Percentiles rank a stretch among this genome's conserved stretches.
Conservation (phyloP, 2,329 filamentous ascomycete genomes). For the Conoideocrella luteorostrata region DNA sequence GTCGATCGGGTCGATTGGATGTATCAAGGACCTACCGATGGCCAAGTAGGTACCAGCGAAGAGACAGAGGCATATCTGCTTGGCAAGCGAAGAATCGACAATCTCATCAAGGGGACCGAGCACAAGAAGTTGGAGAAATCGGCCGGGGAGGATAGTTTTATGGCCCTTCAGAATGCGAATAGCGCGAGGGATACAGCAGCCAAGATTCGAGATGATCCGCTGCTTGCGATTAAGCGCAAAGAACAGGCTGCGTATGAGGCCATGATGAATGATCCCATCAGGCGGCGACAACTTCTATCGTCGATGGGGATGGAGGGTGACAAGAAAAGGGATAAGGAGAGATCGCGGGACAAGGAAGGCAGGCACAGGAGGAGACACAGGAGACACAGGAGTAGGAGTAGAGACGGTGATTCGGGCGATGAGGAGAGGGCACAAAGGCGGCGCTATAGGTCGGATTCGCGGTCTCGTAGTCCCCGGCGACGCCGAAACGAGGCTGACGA, state of each 20-base stretch:
- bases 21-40: slow-evolving; percentile 81
- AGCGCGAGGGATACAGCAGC: slow-evolving; percentile 70
- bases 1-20: slow-evolving; percentile 93
- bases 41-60: slow-evolving; percentile 69
- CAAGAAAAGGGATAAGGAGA: slow-evolving; percentile 38
- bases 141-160: slow-evolving; percentile 51
- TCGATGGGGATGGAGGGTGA: slow-evolving; percentile 52
- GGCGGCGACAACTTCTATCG: slow-evolving; percentile 59
- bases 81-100: slow-evolving; percentile 87
- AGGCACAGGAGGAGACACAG: slow-evolving; percentile 15
- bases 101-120: slow-evolving; percentile 70
- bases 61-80: slow-evolving; percentile 92
- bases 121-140: slow-evolving; percentile 75
- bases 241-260: slow-evolving; percentile 76
- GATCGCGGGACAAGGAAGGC: slow-evolving; percentile 21
- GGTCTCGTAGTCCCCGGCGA: slow-evolving; percentile 36
- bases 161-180: slow-evolving; percentile 63
- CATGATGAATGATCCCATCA: slow-evolving; percentile 72
- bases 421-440: slow-evolving; percentile 21
- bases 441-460: slow-evolving; percentile 39
- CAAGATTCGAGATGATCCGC: slow-evolving; percentile 86
- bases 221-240: slow-evolving; percentile 88
- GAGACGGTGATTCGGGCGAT: slow-evolving; percentile 6
- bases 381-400: slow-evolving; percentile 10
- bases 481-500: slow-evolving; percentile 18